Conservation (phyloP, 345 rosid species). For the Zanthoxylum bungeanum region DNA sequence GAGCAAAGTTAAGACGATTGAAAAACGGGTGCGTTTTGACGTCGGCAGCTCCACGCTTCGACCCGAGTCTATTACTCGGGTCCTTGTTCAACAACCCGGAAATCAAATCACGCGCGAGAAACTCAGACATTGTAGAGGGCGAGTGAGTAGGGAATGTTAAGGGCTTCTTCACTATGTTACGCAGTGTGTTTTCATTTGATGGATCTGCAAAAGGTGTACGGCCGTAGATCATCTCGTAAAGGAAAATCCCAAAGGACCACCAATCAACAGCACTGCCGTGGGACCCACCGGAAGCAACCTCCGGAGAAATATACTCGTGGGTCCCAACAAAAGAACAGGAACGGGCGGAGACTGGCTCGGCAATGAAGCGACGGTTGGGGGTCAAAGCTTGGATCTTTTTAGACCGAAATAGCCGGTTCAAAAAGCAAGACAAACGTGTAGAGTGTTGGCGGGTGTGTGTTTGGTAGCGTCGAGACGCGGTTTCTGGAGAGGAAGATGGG, state of each 20-base stretch:
- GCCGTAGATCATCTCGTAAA: conserved; percentile 87
- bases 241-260: conserved; percentile 88
- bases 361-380: conserved; percentile 61
- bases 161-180: conserved; percentile 71
- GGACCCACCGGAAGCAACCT: conserved; percentile 85
- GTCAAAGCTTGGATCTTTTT: conserved; percentile 50
- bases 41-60: conserved; percentile 81
- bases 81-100: conserved; percentile 69
- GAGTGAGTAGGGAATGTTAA: conserved; percentile 53
- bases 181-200: conserved; percentile 75
- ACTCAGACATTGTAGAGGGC: conserved; percentile 46
- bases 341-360: conserved; percentile 90
- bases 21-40: conserved; percentile 85
- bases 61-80: conserved; percentile 67
- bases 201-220: conserved; percentile 78
- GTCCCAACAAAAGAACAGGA: conserved; percentile 94
- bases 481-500: conserved; percentile 43
- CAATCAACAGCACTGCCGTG: conserved; percentile 96
- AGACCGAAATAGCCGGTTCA: conserved; percentile 57
- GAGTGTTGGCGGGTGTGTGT: conserved; percentile 25
- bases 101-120: conserved; percentile 69
- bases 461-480: conserved; percentile 22
- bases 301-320: conserved; percentile 95
- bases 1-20: conserved; percentile 75
- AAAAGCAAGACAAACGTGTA: conserved; percentile 42